Base-by-base conservation (phyloP, 352 stramenopile genomes). In the Pythium dissimile region DNA sequence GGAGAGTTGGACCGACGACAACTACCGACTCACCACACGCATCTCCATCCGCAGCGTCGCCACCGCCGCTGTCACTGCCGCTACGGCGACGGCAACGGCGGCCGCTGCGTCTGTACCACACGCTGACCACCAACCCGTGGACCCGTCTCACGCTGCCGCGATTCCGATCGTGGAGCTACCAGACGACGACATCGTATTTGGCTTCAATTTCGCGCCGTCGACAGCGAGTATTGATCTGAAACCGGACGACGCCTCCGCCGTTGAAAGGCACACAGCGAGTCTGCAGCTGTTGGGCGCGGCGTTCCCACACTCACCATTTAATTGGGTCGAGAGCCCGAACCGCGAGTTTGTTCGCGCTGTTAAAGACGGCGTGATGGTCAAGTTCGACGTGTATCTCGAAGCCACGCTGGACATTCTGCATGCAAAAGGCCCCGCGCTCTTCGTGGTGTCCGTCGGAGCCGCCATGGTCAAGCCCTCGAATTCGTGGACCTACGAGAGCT, bases 151-250 rank as follows among this genome's bases (percentile, higher is more conserved):
- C 27, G 28, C 21, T 3, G 28, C 18, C 4, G 51, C 51, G 5
- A 43, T 59, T 15, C 39, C 51, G 3, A 9, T 59, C 4, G 51
- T 42, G 16, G 51, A 50, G 9, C 21, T 59, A 23, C 23, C 28
- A 2, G 51, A 59, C 12, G 51, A 59, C n/a, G 51, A 59, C 51
- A 39, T 59, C 5, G 39, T 59, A 3, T 51, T 59, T 23, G 30
- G 38, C 2, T 39, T 59, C 51, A 38, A 49, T 20, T 51, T 59
- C 28, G 44, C 37, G 31, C 32, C 20, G 16, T 38, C 27, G 16
- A 13, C 34, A 20, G 15, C 23, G 1, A 32, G 18, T 30, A 24
- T 59, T 7, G 27, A 47, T n/a, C 39, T 37, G 28, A 30, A 20
- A 11, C 27, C 12, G 27, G 28, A 15, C 5, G 12, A 27, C 21